Conservation (phyloP, 225 moss, liverwort and hornwort genomes). For the Polytrichum formosum region DNA sequence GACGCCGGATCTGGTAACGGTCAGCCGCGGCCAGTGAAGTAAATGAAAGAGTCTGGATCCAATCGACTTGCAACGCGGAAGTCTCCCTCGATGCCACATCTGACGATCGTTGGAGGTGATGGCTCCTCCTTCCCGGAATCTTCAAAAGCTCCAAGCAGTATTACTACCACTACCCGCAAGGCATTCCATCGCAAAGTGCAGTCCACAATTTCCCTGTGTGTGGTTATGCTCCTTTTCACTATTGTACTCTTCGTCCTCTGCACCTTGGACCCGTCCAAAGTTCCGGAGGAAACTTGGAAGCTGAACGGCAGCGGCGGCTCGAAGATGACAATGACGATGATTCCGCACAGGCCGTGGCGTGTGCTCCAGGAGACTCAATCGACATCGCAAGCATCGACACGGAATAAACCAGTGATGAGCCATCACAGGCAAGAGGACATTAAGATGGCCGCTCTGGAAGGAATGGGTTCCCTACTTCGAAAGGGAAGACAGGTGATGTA, state of each 20-base stretch:
- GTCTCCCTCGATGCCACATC: conserved; percentile 31
- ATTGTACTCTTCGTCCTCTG: conserved; percentile 27
- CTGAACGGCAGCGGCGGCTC: conserved; percentile 7
- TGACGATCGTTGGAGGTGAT: conserved; percentile 20
- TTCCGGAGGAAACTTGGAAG: conserved; percentile 32
- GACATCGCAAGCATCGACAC: not conserved
- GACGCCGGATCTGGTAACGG: too few relatives aligned
- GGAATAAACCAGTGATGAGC: not conserved
- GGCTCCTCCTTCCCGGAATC: not conserved
- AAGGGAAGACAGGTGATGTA: conserved; percentile 56
- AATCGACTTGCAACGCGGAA: conserved; percentile 39
- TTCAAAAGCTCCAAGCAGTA: conserved; percentile 15
- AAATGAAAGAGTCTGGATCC: conserved; percentile 32
- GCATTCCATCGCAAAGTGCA: conserved; percentile 17
- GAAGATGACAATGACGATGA: conserved; percentile 15
- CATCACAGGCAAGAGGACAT: not conserved
- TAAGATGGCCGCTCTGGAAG: conserved; percentile 49
- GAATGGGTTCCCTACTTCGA: conserved; percentile 73
- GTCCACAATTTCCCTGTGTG: conserved; percentile 12
- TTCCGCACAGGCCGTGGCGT: conserved; percentile 27
- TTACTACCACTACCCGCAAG: conserved; percentile 10
- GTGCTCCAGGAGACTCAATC: not conserved
- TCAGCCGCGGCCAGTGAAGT: not conserved
- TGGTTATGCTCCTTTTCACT: conserved; percentile 26
- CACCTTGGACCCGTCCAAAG: conserved; percentile 28